phyloP scores from a whole-genome alignment of 352 stramenopile species.

The Globisporangium paroecandrum region DNA sequence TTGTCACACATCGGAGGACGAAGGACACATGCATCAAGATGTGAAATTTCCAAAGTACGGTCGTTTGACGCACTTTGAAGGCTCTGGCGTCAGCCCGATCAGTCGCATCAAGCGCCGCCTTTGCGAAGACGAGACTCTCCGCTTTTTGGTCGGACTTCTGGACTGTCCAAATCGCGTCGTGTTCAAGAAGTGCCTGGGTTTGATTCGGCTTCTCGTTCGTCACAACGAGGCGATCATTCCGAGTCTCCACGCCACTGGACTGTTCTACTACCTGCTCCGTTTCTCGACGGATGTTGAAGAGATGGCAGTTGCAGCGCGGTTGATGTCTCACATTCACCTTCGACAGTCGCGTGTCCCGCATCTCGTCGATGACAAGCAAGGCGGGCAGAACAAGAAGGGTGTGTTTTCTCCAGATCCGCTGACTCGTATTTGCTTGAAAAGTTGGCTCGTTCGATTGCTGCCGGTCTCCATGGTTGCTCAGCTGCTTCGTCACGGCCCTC shows the following conservation, averaged over 20 bases:
- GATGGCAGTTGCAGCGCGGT: constrained; percentile 71
- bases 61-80: constrained; percentile 78
- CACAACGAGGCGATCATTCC: constrained; percentile 86
- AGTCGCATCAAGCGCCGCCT: constrained; percentile 74
- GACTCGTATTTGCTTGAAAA: constrained; percentile 79
- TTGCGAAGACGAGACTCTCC: constrained; percentile 71
- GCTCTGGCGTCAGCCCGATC: constrained; percentile 68
- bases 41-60: constrained; percentile 77
- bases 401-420: constrained; percentile 77
- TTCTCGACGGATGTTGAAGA: constrained; percentile 80
- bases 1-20: constrained; percentile 78
- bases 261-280: constrained; percentile 86
- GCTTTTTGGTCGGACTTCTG: constrained; percentile 76
- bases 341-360: constrained; percentile 65
- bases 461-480: constrained; percentile 86
- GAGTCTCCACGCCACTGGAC: constrained; percentile 73
- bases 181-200: constrained; percentile 79
- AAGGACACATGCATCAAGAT: constrained; percentile 78
- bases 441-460: constrained; percentile 78
- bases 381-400: constrained; percentile 76
- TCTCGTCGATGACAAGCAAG: constrained; percentile 69
- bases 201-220: constrained; percentile 78
- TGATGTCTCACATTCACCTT: constrained; percentile 82
- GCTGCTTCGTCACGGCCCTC: constrained; percentile 70
- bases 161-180: constrained; percentile 82